Evolutionary conservation across 2,329 filamentous ascomycete genomes (phyloP).

Genomic region (Verticillium isaacii): DNA sequence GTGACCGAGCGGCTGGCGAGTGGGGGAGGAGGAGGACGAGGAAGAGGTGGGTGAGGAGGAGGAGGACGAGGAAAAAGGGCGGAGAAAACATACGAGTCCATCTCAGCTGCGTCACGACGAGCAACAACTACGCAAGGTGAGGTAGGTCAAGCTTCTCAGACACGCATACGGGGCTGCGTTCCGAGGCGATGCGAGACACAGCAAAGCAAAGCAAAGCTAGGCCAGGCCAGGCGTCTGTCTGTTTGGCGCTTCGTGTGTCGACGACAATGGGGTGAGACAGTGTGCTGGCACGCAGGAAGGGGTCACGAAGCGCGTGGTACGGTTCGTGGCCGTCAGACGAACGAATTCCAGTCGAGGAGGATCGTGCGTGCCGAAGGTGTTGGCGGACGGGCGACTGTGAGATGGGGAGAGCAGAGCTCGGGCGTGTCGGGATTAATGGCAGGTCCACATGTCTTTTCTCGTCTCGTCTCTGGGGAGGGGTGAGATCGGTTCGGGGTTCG

Average conservation of each 20-base stretch:
- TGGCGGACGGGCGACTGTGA: neutral
- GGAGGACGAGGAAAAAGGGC: neutral
- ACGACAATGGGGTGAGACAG: neutral
- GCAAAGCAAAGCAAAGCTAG: neutral
- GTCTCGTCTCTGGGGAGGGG: neutral
- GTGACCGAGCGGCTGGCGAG: neutral
- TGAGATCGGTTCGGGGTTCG: neutral
- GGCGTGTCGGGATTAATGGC: neutral
- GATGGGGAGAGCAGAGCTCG: neutral
- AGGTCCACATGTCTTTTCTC: neutral
- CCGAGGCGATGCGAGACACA: conserved; percentile 1
- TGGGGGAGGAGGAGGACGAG: neutral
- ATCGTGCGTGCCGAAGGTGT: neutral
- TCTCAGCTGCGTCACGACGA: neutral
- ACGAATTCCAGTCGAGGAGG: neutral
- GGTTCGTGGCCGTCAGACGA: neutral
- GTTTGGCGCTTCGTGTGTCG: neutral
- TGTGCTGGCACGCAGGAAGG: neutral
- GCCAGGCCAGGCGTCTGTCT: neutral
- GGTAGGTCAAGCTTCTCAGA: neutral
- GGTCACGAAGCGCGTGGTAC: neutral
- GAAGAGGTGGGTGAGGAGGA: neutral
- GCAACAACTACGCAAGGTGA: neutral
- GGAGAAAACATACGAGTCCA: conserved; percentile 2
- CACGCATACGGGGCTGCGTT: neutral